Conservation (phyloP, 495 filamentous ascomycete genomes). For the Neurospora tetrasperma region DNA sequence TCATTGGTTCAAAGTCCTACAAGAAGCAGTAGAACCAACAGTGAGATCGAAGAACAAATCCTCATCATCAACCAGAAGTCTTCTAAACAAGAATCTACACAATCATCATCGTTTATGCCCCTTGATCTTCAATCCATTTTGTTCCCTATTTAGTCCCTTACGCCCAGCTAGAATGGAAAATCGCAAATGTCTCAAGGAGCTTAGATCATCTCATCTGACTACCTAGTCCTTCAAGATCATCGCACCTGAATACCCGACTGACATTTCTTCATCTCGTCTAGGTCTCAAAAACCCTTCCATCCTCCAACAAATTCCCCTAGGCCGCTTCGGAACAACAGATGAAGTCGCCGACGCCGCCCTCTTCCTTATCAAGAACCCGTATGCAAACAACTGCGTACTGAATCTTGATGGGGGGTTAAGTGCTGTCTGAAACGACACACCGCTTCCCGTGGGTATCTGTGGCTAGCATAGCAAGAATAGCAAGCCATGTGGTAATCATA, state of each 20-base stretch:
- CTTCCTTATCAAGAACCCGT: slow-evolving; percentile 68
- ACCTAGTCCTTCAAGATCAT: background rate
- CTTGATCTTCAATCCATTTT: background rate
- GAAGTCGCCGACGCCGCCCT: slow-evolving; percentile 75
- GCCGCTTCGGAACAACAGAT: slow-evolving; percentile 53
- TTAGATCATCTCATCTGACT: background rate
- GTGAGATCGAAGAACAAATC: background rate
- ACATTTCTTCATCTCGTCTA: background rate
- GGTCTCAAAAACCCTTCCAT: slow-evolving; percentile 21
- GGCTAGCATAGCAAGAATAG: background rate
- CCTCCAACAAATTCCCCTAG: slow-evolving; percentile 45
- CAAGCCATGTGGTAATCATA: background rate
- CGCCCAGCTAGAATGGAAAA: background rate
- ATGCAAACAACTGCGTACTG: slow-evolving; percentile 75
- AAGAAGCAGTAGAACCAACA: background rate
- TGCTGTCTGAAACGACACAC: slow-evolving; percentile 37
- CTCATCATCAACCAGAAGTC: background rate
- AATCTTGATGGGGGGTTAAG: slow-evolving; percentile 81
- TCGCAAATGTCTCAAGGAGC: background rate
- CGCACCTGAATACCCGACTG: background rate
- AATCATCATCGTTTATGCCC: background rate
- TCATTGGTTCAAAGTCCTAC: background rate
- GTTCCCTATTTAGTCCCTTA: background rate
- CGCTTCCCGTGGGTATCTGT: background rate
- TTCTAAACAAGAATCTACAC: background rate